Evolutionary conservation across 148 eudicot species (phyloP), one percentile per base, ranked within the genome.

Genomic region (Arctostaphylos glauca): DNA sequence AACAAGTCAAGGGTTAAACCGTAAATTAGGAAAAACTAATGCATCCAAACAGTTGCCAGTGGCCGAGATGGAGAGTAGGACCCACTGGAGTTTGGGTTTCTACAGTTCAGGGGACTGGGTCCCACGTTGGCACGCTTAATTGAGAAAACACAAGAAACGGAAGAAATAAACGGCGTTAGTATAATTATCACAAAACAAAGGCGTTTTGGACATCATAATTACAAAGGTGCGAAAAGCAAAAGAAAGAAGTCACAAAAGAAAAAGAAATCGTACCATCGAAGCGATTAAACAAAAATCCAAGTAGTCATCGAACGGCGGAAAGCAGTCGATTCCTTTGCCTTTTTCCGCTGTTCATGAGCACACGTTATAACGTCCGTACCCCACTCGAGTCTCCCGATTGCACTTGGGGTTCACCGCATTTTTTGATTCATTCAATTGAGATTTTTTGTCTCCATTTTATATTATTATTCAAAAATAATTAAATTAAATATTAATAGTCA

Each of bases 271-370:
- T 78, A 59, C 81, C 41, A 59, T 78, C 52, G 66, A 77, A 77
- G 70, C 80, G 64, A 77, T 41, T 54, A 77, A 77, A 77, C 41
- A 18, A 18, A 31, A 55, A 9, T 56, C 23, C 7, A 31, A 7
- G n/a, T 7, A 55, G 13, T 48, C 79, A 77, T 77, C 67, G 70
- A 59, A 78, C 81, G 81, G 53, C 81, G 81, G 71, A 78, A 56
- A 58, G 70, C 13, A 78, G 54, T 58, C 38, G 41, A 64, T 64
- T 64, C 15, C 70, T 64, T 21, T 64, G 21, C 15, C 38, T 64
- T 21, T 58, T 78, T 47, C 21, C 9, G 1, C 71, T 59, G 71
- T 78, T 78, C 81, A 59, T 53, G 10, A 5, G 53, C 71, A 59
- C 81, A 44, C 53, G 52, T 13, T 70, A 5, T 66, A 21, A 7